These are phyloP conservation scores for Mycena metata DNA, from an alignment of 768 basidiomycete genomes.

Conservation along the genomic window DNA sequence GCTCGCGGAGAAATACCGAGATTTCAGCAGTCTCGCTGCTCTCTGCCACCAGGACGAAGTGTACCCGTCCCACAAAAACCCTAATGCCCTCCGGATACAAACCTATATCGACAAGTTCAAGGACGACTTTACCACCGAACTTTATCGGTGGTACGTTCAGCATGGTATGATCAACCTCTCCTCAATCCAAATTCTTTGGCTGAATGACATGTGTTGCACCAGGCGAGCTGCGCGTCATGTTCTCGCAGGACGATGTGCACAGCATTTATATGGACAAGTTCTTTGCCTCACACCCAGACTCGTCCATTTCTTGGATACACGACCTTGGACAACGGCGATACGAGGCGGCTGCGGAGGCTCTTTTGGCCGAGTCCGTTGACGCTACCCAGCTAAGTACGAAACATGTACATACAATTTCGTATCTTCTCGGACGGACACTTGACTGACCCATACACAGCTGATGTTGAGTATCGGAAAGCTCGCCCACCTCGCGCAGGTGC, in stretches of 20 bases:
- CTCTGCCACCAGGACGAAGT: conserved; percentile 81
- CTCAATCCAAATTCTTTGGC: conserved; percentile 6
- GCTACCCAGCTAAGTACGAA: conserved; percentile 75
- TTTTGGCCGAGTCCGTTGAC: conserved; percentile 71
- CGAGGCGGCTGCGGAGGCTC: conserved; percentile 71
- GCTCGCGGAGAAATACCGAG: conserved; percentile 88
- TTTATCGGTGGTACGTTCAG: conserved; percentile 95
- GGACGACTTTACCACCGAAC: conserved; percentile 86
- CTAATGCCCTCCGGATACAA: conserved; percentile 72
- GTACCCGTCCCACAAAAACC: conserved; percentile 75
- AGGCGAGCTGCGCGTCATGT: conserved; percentile 88
- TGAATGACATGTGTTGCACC: background rate
- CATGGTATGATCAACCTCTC: conserved; percentile 66
- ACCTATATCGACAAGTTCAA: conserved; percentile 83
- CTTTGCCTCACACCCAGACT: conserved; percentile 71
- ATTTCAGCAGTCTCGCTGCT: conserved; percentile 87
- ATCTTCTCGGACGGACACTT: conserved; percentile 6
- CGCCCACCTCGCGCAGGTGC: conserved; percentile 82
- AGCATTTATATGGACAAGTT: conserved; percentile 77
- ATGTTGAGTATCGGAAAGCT: conserved; percentile 94
- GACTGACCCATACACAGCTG: conserved; percentile 62
- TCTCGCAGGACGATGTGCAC: conserved; percentile 79
- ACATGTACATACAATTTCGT: conserved; percentile 68
- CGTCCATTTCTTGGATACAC: conserved; percentile 88
- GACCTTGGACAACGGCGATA: conserved; percentile 80